These are phyloP conservation scores for Tylopilus vinaceipallidus DNA, from an alignment of 768 basidiomycete species.

Conservation along the genomic window DNA sequence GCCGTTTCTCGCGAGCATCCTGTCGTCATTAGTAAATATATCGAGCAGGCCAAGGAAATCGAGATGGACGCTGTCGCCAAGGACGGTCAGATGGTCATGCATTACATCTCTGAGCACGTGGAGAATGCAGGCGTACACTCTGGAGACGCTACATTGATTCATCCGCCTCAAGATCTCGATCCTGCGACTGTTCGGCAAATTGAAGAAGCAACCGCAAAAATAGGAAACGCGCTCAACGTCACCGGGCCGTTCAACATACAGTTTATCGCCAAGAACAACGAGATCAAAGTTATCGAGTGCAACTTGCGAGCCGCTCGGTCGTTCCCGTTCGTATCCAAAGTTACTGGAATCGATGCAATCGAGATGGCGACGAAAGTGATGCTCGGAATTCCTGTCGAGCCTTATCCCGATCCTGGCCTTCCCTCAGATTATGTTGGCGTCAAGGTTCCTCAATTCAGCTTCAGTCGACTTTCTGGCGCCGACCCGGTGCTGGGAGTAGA, in stretches of 20 bases:
- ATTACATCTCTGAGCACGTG: constrained; percentile 98
- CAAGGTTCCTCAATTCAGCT: constrained; percentile 99
- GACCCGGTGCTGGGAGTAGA: constrained; percentile 98
- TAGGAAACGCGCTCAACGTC: constrained; percentile 95
- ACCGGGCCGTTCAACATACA: constrained; percentile 99
- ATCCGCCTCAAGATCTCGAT: constrained; percentile 97
- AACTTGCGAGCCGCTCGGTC: constrained; percentile 97
- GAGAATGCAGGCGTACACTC: constrained; percentile 99
- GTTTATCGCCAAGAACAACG: constrained; percentile 99
- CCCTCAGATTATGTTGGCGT: constrained; percentile 95
- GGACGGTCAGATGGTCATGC: constrained; percentile 98
- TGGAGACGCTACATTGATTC: constrained; percentile 96
- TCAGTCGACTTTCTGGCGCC: constrained; percentile 93
- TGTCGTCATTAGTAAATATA: constrained; percentile 98
- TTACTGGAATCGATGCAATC: constrained; percentile 96
- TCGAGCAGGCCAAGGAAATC: constrained; percentile 99
- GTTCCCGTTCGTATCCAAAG: constrained; percentile 99
- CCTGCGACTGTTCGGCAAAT: constrained; percentile 95
- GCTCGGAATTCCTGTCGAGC: constrained; percentile 83
- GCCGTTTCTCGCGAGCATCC: constrained; percentile 96
- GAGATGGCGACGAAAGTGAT: constrained; percentile 99
- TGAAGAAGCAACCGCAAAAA: constrained; percentile 95
- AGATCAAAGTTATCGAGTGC: constrained; percentile 99
- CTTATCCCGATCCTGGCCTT: constrained; percentile 87
- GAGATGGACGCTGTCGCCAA: constrained; percentile 99